Conservation (phyloP, 1,284 basidiomycete species). For the Chondrostereum purpureum region DNA sequence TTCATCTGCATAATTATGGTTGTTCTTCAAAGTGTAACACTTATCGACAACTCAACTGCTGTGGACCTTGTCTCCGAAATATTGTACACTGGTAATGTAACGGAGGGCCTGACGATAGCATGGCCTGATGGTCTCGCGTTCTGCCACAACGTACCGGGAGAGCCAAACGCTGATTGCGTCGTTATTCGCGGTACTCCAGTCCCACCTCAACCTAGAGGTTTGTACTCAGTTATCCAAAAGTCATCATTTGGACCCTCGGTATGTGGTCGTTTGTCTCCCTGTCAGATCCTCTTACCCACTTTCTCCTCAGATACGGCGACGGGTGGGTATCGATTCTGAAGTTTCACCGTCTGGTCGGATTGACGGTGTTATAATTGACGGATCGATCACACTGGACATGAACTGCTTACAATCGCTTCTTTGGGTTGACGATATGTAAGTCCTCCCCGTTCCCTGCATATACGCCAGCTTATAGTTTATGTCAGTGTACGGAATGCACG, state of each 20-base stretch:
- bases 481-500: constrained; percentile 18
- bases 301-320: too few species aligned
- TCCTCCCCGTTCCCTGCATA: constrained; percentile 2
- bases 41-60: constrained; percentile 25
- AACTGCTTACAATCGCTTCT: constrained; percentile 29
- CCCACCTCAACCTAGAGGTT: constrained; percentile 8
- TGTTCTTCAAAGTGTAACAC: constrained; percentile 27
- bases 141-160: constrained; percentile 20
- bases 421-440: constrained; percentile 36
- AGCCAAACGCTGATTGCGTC: constrained; percentile 17
- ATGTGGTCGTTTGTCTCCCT: too few species aligned
- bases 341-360: constrained; percentile 11
- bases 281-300: too few species aligned
- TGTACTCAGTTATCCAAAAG: too few species aligned
- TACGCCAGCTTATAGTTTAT: neutral
- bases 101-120: constrained; percentile 20
- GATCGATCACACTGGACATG: constrained; percentile 17
- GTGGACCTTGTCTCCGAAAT: constrained; percentile 23
- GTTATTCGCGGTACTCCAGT: constrained; percentile 9
- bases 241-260: too few species aligned
- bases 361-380: constrained; percentile 10
- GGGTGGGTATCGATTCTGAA: constrained; percentile 1
- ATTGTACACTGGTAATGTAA: constrained; percentile 17
- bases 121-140: constrained; percentile 14
- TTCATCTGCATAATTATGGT: constrained; percentile 29